These are phyloP conservation scores for Tolypocladium amazonense DNA, from an alignment of 2,329 filamentous ascomycete species.

Conservation along the genomic window DNA sequence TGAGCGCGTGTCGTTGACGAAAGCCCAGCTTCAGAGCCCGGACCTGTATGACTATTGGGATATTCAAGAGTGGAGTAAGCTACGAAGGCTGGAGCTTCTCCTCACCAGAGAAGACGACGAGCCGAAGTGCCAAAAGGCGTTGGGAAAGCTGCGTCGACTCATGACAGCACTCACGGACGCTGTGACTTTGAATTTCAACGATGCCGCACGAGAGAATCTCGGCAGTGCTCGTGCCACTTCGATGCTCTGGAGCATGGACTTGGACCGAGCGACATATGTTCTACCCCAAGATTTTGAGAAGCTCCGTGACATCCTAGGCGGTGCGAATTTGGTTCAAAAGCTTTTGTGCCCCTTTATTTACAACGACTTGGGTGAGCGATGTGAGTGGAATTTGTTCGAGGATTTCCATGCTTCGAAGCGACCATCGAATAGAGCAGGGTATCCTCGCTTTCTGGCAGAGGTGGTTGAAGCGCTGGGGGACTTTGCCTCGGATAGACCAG, in stretches of 20 bases:
- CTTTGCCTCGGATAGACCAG: background rate
- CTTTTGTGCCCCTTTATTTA: conserved; percentile 22
- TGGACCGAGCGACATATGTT: conserved; percentile 26
- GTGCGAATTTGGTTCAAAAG: conserved; percentile 20
- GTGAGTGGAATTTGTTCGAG: background rate
- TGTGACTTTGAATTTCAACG: conserved; percentile 9
- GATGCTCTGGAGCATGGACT: conserved; percentile 14
- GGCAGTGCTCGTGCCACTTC: background rate
- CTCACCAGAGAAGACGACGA: conserved; percentile 8
- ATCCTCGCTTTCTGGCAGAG: background rate
- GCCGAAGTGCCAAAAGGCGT: conserved; percentile 1
- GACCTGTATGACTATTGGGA: conserved; percentile 18
- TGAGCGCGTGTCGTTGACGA: conserved; percentile 27
- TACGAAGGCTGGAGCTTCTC: conserved; percentile 14
- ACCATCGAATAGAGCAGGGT: too few relatives aligned
- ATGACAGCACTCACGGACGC: conserved; percentile 10
- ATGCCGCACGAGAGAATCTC: conserved; percentile 1
- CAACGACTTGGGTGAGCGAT: conserved; percentile 10
- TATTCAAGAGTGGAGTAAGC: conserved; percentile 22
- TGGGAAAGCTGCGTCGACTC: conserved; percentile 9
- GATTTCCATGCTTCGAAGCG: too few relatives aligned
- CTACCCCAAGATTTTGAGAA: conserved; percentile 15
- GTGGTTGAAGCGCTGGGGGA: background rate
- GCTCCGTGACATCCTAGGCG: conserved; percentile 12
- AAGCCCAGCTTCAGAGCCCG: conserved; percentile 21